Base-by-base conservation (phyloP, 305 asterid genomes). In the Lippia alba region DNA sequence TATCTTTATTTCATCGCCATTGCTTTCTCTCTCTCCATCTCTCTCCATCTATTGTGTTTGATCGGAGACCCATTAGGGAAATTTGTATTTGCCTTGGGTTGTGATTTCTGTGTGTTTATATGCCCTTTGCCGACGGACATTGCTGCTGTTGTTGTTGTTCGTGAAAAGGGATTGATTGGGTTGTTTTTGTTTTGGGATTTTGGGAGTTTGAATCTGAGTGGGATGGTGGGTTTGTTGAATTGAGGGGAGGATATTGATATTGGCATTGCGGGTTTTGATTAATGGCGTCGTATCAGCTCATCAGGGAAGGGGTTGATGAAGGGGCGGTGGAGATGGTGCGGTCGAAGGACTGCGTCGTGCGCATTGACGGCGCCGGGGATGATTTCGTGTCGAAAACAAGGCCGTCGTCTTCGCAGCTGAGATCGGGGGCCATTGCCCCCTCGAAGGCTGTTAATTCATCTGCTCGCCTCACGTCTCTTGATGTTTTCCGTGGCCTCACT, bases 401-500 rank as follows among this genome's bases (percentile, higher is more conserved):
- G 68, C 72, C 80, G 5, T 58, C 79, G 14, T 64, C 81, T 33
- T 64, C 82, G 46, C 69, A 40, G 16, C 15, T 45, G 61, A 69
- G 40, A 36, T 15, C 62, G 46, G 80, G 40, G 41, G 6, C 32
- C 50, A 57, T n/a, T 24, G 8, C 12, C 33, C 51, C 33, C 44
- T 32, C 16, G 33, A 65, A 17, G 70, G 67, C 75, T 20, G 33
- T 67, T 24, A 40, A 50, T 56, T 12, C 68, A 55, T 45, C 77
- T 15, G 65, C 74, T 24, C 92, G 92, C 66, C 85, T 87, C 33
- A 84, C 81, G 20, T 87, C 92, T 6, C 88, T 87, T 17, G 92
- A 87, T 67, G 84, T 87, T 51, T 87, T 87, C 61, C 90, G 92
- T 12, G 92, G 92, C 15, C 77, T 87, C 15, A 84, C 92, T 17